These are phyloP conservation scores for Fusarium pseudonygamai DNA, from an alignment of 2,329 filamentous ascomycete species.

Conservation along the genomic window DNA sequence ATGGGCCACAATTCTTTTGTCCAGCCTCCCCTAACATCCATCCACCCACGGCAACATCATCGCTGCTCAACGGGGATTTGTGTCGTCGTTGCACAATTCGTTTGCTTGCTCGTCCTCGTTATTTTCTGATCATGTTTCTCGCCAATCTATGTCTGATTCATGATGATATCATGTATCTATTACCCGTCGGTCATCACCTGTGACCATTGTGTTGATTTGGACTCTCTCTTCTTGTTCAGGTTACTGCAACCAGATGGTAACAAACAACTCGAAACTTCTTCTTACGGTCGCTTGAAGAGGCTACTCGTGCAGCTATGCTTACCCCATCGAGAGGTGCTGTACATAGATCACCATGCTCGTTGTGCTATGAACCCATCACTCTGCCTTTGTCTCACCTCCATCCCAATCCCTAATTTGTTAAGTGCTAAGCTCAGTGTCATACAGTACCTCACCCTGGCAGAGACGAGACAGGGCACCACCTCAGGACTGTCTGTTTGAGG, in stretches of 20 bases:
- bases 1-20: constrained; percentile 10
- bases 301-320: background rate
- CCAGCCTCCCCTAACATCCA: background rate
- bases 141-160: constrained; percentile 2
- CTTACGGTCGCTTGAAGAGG: background rate
- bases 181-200: background rate
- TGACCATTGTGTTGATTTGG: background rate
- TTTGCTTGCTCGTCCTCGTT: constrained; percentile 1
- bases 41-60: constrained; percentile 8
- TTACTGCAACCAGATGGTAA: background rate
- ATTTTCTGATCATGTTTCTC: constrained; percentile 1
- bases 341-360: background rate
- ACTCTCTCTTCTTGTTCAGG: background rate
- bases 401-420: background rate
- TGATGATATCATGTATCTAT: background rate
- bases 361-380: constrained; percentile 12
- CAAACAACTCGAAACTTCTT: background rate
- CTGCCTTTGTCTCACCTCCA: constrained; percentile 25
- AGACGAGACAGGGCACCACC: background rate
- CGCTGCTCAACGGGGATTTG: constrained; percentile 1
- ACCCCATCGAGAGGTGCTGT: background rate
- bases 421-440: constrained; percentile 21
- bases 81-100: constrained; percentile 7
- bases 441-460: constrained; percentile 12
- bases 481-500: background rate